Evolutionary conservation across 495 filamentous ascomycete species (phyloP), one percentile per base, ranked within the genome.

Genomic region (Sordaria brevicollis): DNA sequence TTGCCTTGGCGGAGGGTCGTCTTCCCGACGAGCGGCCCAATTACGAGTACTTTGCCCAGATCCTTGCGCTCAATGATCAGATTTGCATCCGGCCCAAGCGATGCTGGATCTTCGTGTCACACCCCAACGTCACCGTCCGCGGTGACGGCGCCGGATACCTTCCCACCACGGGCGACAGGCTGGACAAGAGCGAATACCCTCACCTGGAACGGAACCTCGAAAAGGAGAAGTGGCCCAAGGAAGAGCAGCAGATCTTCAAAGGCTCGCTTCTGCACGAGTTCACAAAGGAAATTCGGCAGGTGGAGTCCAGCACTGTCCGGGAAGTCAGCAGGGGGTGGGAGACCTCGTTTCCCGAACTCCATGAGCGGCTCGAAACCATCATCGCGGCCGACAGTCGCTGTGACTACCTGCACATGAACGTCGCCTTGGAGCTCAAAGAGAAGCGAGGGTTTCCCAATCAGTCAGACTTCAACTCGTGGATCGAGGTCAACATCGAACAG

Each of bases 321-420:
- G 79, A 81, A 29, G 73, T 84, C 41, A 76, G 77, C 57, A 72
- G 73, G 41, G 74, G 78, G 19, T 84, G 82, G 83, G 76, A 81
- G 54, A 69, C 71, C 10, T 70, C 75, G 19, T 84, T 83, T 67
- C 83, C 83, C 1, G 81, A 81, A 25, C 77, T 85, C 31, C 76
- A 80, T 69, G 77, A 77, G 69, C 74, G 78, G 41, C 79, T 85
- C 17, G 77, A 81, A 10, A 66, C 70, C 35, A 77, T 80, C 35
- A 73, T 80, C 5, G 74, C 76, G 31, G 74, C 76, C 54, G 82
- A 82, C 67, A 71, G 79, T 66, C 75, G 73, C n/a, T 85, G 82
- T 71, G 83, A 86, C 67, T 80, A 86, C n/a, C 74, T 87, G 67
- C 84, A 87, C 69, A 82, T 87, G 73, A 80, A 85, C 39, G 78